Evolutionary conservation across 1,139 yeast genomes (phyloP), one percentile per base, ranked within the genome.

Genomic region (Geotrichum histeridarum): DNA sequence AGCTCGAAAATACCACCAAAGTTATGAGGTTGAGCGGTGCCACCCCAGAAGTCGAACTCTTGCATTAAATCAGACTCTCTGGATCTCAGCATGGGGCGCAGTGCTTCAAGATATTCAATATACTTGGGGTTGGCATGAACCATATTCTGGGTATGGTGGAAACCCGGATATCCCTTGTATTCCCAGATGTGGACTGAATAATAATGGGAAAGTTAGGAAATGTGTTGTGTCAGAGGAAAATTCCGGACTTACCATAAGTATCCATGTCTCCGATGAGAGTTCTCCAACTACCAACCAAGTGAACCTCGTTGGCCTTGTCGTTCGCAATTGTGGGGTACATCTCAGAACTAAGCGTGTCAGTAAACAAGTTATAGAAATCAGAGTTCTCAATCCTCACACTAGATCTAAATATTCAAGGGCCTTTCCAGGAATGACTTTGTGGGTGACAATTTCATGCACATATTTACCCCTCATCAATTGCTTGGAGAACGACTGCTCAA

Each of bases 21-120:
- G 32, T 62, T 58, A 31, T 71, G 72, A 6, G 77, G 77, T 1
- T 73, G 66, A 1, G 76, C 73, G 2, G 76, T 73, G 14, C 76
- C 76, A 15, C 76, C 76, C 77, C 77, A 73, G 62, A 73, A 73
- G 52, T 68, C 65, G 61, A 73, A 73, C 59, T 73, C 77, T 54
- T 73, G 77, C 64, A 72, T 67, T 38, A 73, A 57, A 47, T 69
- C 66, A 31, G 67, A 64, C 48, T 64, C 65, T 33, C 77, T 68
- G 15, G 71, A 64, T 41, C 70, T 64, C 31, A 73, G 65, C 44
- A 65, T 59, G 6, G 65, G 64, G 12, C 74, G 67, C 53, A 73
- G 62, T 33, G 61, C 55, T 39, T 58, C 62, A 32, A 70, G 63
- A 55, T 66, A 71, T 27, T 65, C 64, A 30, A 67, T 57, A 57